These are phyloP conservation scores for Osmozyma mogii DNA, from an alignment of 805 yeast species.

Conservation along the genomic window DNA sequence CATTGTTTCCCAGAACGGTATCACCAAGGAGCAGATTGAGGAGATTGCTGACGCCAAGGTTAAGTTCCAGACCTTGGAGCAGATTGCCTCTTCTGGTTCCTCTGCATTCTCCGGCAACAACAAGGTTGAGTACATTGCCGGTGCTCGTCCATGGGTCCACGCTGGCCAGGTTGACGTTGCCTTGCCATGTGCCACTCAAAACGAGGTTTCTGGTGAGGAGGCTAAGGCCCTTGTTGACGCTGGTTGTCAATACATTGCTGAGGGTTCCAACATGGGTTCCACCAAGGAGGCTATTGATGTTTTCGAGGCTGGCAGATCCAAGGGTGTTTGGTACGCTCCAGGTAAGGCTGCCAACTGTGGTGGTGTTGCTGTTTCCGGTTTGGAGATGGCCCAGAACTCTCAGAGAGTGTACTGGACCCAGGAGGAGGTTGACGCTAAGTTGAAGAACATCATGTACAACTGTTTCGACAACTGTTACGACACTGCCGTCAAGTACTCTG, in stretches of 20 bases:
- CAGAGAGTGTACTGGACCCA: conserved; percentile 85
- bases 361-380: conserved; percentile 98
- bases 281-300: conserved; percentile 94
- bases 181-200: conserved; percentile 96
- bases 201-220: conserved; percentile 95
- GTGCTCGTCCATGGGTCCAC: conserved; percentile 94
- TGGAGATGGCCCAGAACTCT: conserved; percentile 99
- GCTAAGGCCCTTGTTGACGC: conserved; percentile 90
- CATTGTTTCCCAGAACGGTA: conserved; percentile 70
- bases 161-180: conserved; percentile 93
- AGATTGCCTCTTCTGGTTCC: conserved; percentile 47
- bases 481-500: conserved; percentile 75
- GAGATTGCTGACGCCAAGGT: conserved; percentile 73
- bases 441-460: conserved; percentile 86
- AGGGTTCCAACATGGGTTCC: conserved; percentile 99
- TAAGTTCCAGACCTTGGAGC: conserved; percentile 67
- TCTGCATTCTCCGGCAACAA: conserved; percentile 48
- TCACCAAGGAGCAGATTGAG: conserved; percentile 72
- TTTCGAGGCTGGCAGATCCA: conserved; percentile 74
- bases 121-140: conserved; percentile 71
- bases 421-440: conserved; percentile 87
- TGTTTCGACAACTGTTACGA: conserved; percentile 90
- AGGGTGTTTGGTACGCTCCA: conserved; percentile 92
- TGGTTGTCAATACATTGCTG: conserved; percentile 91
- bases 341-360: conserved; percentile 99